Evolutionary conservation across 176 grass and related monocot genomes (phyloP), one percentile per base, ranked within the genome.

Genomic region (Oryza nivara): DNA sequence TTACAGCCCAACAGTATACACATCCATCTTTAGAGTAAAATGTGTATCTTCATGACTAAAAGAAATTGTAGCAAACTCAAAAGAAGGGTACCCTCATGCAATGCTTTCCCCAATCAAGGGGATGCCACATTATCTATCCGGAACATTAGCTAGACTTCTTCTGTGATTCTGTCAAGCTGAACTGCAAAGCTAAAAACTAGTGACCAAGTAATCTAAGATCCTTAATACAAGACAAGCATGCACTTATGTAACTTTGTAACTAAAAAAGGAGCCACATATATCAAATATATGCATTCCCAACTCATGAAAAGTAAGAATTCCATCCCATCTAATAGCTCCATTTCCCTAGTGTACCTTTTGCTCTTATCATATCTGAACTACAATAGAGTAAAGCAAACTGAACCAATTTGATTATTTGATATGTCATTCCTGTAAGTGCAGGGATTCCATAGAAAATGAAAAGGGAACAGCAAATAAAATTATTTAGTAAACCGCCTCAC

Each of bases 401-500:
- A 15, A 28, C 36, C 1, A 19, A 6, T 56, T 56, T 56, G 51
- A 56, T 7, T 56, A 19, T 56, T 56, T 49, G 63, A 34, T 22
- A 47, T 6, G 56, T 15, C 13, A 5, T 76, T 76, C 23, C 7
- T 34, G 56, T 30, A 43, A 52, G 28, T 19, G 40, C 9, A 45
- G 20, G 6, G 6, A 14, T 83, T 65, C 41, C 17, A 51, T 65
- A 73, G 22, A 12, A 64, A 70, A 16, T 43, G 25, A 60, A 26
- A 70, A 34, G 4, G 25, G 35, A 16, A 25, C 2, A 16, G 6
- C 3, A 28, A 5, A 34, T 35, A 6, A 73, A 70, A 56, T 60
- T 41, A 70, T 35, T 61, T 43, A 73, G 12, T 17, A 45, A 72
- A 78, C 66, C n/a, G n/a, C 23, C 94, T 89, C 75, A 93, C 94